These are phyloP conservation scores for Adansonia madagascariensis DNA, from an alignment of 441 rosid species.

Conservation along the genomic window DNA sequence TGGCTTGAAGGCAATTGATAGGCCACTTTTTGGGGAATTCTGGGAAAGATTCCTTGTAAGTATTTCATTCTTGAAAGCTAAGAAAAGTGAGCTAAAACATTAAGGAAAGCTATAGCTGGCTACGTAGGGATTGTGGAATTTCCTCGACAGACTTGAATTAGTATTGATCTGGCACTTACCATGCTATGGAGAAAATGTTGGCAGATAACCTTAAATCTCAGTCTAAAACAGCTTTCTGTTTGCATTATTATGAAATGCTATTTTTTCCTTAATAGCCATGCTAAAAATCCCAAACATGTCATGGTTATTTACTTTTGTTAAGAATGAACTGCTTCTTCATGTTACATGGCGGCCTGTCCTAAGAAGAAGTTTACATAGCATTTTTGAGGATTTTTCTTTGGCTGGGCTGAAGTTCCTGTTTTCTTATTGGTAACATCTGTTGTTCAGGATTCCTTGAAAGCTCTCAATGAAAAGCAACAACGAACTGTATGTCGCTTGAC, in stretches of 20 bases:
- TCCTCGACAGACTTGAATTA: not conserved
- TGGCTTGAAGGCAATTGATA: conserved; percentile 88
- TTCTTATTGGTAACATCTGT: conserved; percentile 18
- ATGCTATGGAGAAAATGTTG: not conserved
- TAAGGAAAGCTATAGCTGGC: conserved; percentile 23
- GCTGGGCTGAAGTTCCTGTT: not conserved
- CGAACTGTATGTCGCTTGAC: conserved; percentile 90
- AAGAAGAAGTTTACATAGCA: not conserved
- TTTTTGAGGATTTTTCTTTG: not conserved
- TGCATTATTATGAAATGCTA: conserved; percentile 1
- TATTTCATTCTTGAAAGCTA: conserved; percentile 22
- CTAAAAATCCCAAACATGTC: not conserved
- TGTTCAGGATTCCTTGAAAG: conserved; percentile 76
- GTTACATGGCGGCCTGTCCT: not conserved
- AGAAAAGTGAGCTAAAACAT: conserved; percentile 25
- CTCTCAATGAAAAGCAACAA: conserved; percentile 80
- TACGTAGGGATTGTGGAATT: not conserved
- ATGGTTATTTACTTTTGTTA: not conserved
- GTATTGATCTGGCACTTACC: not conserved
- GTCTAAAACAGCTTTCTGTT: not conserved
- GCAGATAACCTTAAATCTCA: not conserved
- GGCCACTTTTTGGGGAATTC: conserved; percentile 93
- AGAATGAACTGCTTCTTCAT: not conserved
- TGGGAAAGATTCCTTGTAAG: conserved; percentile 94
- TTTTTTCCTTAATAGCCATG: not conserved